A percentile compares a stretch with the other conserved stretches of the same genome.
Conservation (phyloP, 2,329 filamentous ascomycete species). For the Hypoxylon sp. region DNA sequence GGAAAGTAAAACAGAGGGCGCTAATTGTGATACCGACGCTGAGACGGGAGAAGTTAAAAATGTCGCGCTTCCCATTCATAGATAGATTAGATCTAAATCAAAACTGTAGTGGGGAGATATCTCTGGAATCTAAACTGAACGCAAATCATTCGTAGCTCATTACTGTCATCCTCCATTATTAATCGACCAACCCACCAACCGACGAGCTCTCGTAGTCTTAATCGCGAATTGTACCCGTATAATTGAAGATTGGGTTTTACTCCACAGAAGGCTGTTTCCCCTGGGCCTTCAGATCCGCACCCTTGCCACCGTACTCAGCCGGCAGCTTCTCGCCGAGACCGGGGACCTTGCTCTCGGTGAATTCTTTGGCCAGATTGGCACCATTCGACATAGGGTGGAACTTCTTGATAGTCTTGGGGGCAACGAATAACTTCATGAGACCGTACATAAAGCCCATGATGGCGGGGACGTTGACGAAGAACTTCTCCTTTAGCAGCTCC, state of each 20-base stretch:
- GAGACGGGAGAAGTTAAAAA: constrained; percentile 5
- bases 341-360: constrained; percentile 67
- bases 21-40: background rate
- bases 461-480: constrained; percentile 93
- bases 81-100: constrained; percentile 26
- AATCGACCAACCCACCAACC: constrained; percentile 4
- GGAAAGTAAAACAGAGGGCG: background rate
- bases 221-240: background rate
- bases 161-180: constrained; percentile 34
- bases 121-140: constrained; percentile 33
- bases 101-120: constrained; percentile 34
- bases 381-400: constrained; percentile 85
- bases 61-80: constrained; percentile 8
- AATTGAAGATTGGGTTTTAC: constrained; percentile 24
- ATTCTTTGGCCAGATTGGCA: constrained; percentile 73
- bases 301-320: constrained; percentile 83
- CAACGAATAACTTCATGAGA: constrained; percentile 82
- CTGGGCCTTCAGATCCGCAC: constrained; percentile 58
- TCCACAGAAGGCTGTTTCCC: constrained; percentile 50
- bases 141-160: constrained; percentile 40
- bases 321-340: constrained; percentile 76
- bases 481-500: constrained; percentile 90
- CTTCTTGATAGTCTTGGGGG: constrained; percentile 81
- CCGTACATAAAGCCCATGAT: constrained; percentile 91
- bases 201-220: background rate